phyloP scores from a whole-genome alignment of 2,329 filamentous ascomycete genomes.

The Apiospora koreana region DNA sequence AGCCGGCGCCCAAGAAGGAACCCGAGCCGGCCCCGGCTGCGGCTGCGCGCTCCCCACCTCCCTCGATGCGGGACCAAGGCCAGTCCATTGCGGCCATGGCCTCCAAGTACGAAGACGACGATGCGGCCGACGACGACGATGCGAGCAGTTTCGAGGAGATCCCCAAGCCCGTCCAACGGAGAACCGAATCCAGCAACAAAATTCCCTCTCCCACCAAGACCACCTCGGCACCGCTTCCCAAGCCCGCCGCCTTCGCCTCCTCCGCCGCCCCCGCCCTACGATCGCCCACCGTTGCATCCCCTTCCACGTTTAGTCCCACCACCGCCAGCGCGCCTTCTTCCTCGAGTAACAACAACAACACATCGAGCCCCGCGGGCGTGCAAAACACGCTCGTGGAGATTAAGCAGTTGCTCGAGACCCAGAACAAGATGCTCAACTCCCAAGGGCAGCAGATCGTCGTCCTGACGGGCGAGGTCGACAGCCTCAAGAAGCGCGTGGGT shows the following conservation, averaged over 20 bases:
- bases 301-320: slow-evolving; percentile 32
- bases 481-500: slow-evolving; percentile 76
- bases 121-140: slow-evolving; percentile 58
- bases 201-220: slow-evolving; percentile 30
- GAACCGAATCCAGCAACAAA: slow-evolving; percentile 22
- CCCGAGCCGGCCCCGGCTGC: slow-evolving; percentile 52
- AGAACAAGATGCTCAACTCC: slow-evolving; percentile 75
- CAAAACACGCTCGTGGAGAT: slow-evolving; percentile 73
- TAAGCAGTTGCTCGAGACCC: slow-evolving; percentile 73
- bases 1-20: slow-evolving; percentile 56
- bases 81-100: slow-evolving; percentile 83
- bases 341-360: slow-evolving; percentile 28
- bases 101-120: slow-evolving; percentile 79
- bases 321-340: slow-evolving; percentile 30
- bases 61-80: slow-evolving; percentile 81
- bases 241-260: slow-evolving; percentile 40
- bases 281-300: slow-evolving; percentile 35
- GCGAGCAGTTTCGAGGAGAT: slow-evolving; percentile 87
- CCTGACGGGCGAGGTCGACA: slow-evolving; percentile 74
- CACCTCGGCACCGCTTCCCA: slow-evolving; percentile 41
- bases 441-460: slow-evolving; percentile 71
- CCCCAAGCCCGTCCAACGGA: slow-evolving; percentile 69
- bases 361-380: slow-evolving; percentile 48
- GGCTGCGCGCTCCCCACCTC: slow-evolving; percentile 53
- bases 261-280: slow-evolving; percentile 29